A percentile compares a stretch with the other conserved stretches of the same genome.
phyloP scores from a whole-genome alignment of 2,329 filamentous ascomycete genomes.

The Alternaria longipes region DNA sequence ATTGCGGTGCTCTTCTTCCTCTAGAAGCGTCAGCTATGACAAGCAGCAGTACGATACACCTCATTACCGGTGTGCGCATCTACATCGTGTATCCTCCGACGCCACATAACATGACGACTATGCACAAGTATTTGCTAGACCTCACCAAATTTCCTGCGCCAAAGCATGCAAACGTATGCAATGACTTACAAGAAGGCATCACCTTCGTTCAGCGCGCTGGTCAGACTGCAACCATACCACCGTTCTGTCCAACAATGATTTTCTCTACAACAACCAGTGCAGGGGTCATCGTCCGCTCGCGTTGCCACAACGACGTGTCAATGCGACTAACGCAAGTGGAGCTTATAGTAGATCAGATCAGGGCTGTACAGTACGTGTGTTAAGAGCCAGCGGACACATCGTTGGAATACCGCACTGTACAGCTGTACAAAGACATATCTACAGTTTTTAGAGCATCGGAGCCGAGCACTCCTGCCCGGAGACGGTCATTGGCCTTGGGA shows the following conservation, averaged over 20 bases:
- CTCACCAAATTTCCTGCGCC: background rate
- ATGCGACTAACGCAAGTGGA: background rate
- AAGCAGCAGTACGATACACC: background rate
- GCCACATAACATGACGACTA: background rate
- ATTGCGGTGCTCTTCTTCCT: conserved; percentile 5
- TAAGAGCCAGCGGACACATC: background rate
- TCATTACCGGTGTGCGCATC: background rate
- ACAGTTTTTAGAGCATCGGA: background rate
- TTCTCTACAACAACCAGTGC: background rate
- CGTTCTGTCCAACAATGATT: conserved; percentile 1
- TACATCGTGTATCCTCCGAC: conserved; percentile 7
- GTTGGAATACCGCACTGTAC: background rate
- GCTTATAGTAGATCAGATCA: background rate
- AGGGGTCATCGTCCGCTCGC: background rate
- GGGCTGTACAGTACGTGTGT: background rate
- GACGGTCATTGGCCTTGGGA: background rate
- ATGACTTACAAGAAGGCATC: background rate
- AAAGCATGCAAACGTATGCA: background rate
- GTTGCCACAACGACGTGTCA: background rate
- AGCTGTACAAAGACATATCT: background rate
- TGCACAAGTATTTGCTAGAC: background rate
- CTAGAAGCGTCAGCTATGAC: background rate
- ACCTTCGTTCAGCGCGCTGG: background rate
- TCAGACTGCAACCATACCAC: background rate
- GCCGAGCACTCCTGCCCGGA: background rate